Evolutionary conservation across 768 basidiomycete species (phyloP).

Genomic region (Pleurotus ostreatus): DNA sequence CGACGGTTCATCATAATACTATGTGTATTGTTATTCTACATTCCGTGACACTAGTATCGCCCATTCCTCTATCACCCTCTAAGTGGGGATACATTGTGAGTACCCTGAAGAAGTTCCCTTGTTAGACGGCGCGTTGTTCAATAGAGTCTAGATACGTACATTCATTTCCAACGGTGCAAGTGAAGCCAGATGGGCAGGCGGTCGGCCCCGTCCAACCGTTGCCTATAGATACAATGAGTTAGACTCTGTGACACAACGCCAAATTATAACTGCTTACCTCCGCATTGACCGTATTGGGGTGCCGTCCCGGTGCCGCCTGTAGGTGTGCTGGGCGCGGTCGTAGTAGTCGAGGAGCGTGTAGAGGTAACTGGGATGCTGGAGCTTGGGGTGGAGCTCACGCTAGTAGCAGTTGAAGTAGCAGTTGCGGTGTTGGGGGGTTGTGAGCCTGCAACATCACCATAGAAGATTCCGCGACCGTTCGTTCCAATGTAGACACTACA

Average conservation of each 20-base stretch:
- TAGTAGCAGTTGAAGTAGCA: constrained; percentile 16
- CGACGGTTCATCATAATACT: background rate
- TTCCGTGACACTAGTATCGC: background rate
- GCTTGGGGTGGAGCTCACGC: constrained; percentile 4
- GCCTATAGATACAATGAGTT: constrained; percentile 13
- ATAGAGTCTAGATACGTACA: constrained; percentile 27
- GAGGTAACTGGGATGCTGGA: constrained; percentile 11
- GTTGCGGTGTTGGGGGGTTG: constrained; percentile 22
- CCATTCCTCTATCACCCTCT: background rate
- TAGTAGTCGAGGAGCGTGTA: constrained; percentile 17
- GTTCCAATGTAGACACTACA: constrained; percentile 58
- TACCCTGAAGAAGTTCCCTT: constrained; percentile 27
- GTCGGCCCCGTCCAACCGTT: constrained; percentile 39
- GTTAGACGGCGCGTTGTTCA: background rate
- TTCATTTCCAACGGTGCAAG: constrained; percentile 31
- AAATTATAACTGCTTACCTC: constrained; percentile 22
- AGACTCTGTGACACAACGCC: background rate
- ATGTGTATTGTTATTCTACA: background rate
- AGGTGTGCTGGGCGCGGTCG: constrained; percentile 23
- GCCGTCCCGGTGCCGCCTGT: constrained; percentile 19
- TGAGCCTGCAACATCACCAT: constrained; percentile 35
- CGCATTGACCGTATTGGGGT: constrained; percentile 38
- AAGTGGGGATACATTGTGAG: constrained; percentile 39
- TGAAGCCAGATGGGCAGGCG: constrained; percentile 32
- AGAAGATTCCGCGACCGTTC: constrained; percentile 57